Base-by-base conservation (phyloP, 129 eudicot species). In the Escallonia herrerae region DNA sequence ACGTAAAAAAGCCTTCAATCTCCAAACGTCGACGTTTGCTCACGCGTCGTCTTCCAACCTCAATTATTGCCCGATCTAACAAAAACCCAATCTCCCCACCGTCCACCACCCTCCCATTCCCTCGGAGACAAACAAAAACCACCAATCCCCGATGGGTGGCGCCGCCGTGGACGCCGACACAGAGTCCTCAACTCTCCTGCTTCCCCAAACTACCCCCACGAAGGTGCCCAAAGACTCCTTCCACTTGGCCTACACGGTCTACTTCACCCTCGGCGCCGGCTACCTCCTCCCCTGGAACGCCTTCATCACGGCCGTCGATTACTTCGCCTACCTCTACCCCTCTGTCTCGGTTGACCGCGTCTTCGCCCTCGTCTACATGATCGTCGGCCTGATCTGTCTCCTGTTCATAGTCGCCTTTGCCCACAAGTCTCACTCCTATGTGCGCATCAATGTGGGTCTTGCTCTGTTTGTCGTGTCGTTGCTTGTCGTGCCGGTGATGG, bases 241-340 rank as follows among this genome's bases (percentile, higher is more conserved):
- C 83, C 80, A 89, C 66, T 43, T 94, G 4, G 93, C 95, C 48
- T 94, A 94, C 97, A 62, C 77, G 49, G 89, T 84, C 60, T 89
- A 89, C 90, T 94, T 94, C 81, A 89, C 82, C 10, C 72, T 94
- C 0, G 99, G 99, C 67, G 70, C 90, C 3, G 99, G 99, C 3
- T 94, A 82, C 80, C 77, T 89, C 51, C 83, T 94, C 40, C 99
- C 99, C 48, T 94, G 99, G 97, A 94, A 94, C 75, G 97, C 97
- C 55, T 94, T 89, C 90, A 89, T 94, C 88, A 94, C 99, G 10
- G 99, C 99, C 87, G 99, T 94, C 58, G 99, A 94, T 60, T 94
- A 94, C 86, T 94, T 94, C 75, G 52, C 82, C 47, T 89, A 77
- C 62, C 95, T 94, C 61, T 94, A 94, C 79, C 99, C 97, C 7